Evolutionary conservation across 441 rosid genomes (phyloP), one percentile per base, ranked within the genome.

Genomic region (Brassica hybrid): DNA sequence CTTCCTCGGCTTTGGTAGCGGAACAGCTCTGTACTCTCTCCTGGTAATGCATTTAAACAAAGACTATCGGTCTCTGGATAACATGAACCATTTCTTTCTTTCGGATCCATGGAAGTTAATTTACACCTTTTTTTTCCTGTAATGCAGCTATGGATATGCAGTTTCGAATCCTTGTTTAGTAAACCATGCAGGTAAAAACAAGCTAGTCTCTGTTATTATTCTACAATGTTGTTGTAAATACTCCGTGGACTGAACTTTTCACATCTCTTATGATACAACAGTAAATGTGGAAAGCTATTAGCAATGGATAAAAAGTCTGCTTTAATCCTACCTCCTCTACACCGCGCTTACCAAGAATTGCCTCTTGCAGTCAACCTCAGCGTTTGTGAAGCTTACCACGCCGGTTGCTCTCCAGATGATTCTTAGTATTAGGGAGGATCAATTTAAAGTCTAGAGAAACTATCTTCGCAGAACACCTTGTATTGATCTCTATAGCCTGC

Each of bases 141-240:
- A 6, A 76, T 76, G 73, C 58, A 89, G 99, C 89, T 69, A 83
- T 96, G 97, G 99, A 85, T 93, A 63, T 86, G 94, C 88, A 87
- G 89, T 85, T 92, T 91, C 74, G 93, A 88, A 76, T 87, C 89
- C 62, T 64, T 95, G 13, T 90, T 88, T 75, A 78, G 83, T 74
- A 87, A 89, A 84, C 84, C 82, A 65, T 93, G 97, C 97, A 88
- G 90, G 98, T 91, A 73, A 32, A 73, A 34, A 54, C 25, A 25
- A 62, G 7, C 59, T 65, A 71, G 27, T 13, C 77, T 32, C 64
- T 67, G 34, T 65, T 57, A 34, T 25, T 78, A 34, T 63, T 41
- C 34, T 16, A 17, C 3, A 25, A 58, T 23, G 23, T 38, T 50
- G n/a, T n/a, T n/a, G n/a, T n/a, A n/a, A 38, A 6, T 14, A 58